A percentile compares a stretch with the other conserved stretches of the same genome.
These are phyloP conservation scores for Phaseolus coccineus DNA, from an alignment of 331 rosid species.

Conservation along the genomic window DNA sequence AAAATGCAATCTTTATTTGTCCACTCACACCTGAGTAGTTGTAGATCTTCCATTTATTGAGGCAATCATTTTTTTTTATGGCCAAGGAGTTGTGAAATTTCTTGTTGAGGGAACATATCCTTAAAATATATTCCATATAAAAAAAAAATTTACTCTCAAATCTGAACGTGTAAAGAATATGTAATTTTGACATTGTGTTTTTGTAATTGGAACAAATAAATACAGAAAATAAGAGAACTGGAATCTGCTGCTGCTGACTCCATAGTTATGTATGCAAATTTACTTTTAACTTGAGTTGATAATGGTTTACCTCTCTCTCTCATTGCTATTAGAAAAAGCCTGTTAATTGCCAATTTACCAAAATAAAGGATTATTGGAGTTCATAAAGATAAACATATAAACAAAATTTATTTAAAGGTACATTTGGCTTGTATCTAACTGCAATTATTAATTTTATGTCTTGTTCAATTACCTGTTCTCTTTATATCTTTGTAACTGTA, in stretches of 20 bases:
- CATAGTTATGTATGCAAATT: not conserved
- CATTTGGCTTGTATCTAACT: constrained; percentile 12
- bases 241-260: not conserved
- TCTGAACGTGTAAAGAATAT: constrained; percentile 12
- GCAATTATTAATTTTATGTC: constrained; percentile 9
- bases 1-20: constrained; percentile 1
- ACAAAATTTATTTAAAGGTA: constrained; percentile 14
- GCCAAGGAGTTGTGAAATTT: constrained; percentile 36
- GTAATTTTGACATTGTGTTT: not conserved
- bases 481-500: constrained; percentile 20
- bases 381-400: not conserved
- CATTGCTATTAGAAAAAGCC: constrained; percentile 9
- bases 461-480: constrained; percentile 22
- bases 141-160: constrained; percentile 15
- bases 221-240: not conserved
- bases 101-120: not conserved
- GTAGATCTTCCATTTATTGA: constrained; percentile 1
- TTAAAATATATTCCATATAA: not conserved
- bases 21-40: not conserved
- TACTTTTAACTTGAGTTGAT: not conserved
- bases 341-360: not conserved
- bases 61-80: constrained; percentile 2
- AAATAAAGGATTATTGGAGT: not conserved
- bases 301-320: not conserved
- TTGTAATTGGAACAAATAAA: constrained; percentile 19